Conservation (phyloP, 1,139 yeast genomes). For the Torulaspora pretoriensis region DNA sequence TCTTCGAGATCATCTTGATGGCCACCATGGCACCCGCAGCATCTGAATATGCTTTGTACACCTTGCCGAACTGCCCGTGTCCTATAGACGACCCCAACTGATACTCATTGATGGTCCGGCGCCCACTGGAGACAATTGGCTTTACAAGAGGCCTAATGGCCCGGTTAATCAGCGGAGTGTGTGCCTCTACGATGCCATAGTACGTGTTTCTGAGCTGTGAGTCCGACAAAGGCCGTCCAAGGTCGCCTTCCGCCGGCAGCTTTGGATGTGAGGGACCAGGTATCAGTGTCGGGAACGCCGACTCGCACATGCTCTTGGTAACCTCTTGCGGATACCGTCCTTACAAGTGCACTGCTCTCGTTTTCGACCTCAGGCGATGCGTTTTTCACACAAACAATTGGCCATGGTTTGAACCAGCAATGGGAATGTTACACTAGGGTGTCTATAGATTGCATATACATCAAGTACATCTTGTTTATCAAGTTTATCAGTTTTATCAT, state of each 20-base stretch:
- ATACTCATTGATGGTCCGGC: conserved; percentile 21
- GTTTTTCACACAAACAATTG: neutral
- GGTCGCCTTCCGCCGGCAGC: conserved; percentile 4
- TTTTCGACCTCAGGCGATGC: neutral
- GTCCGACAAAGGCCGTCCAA: conserved; percentile 10
- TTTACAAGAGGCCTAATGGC: conserved; percentile 11
- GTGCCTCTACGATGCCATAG: conserved; percentile 15
- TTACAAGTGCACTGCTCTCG: neutral
- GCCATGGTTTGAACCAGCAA: conserved; percentile 4
- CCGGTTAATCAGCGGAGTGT: conserved; percentile 7
- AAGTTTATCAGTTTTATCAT: conserved; percentile 4
- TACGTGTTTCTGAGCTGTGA: conserved; percentile 13
- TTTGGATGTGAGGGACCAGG: neutral
- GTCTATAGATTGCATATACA: conserved; percentile 5
- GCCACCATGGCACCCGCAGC: conserved; percentile 21
- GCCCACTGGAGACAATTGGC: conserved; percentile 9
- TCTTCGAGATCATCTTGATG: conserved; percentile 30
- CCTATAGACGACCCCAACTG: conserved; percentile 34
- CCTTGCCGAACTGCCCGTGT: conserved; percentile 45
- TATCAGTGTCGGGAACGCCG: neutral
- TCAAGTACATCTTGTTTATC: conserved; percentile 5
- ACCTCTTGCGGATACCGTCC: neutral
- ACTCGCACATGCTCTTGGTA: neutral
- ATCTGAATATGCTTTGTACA: conserved; percentile 31
- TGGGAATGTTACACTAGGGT: conserved; percentile 5